Base-by-base conservation (phyloP, 179 eudicot species). In the Drosera spatulata region DNA sequence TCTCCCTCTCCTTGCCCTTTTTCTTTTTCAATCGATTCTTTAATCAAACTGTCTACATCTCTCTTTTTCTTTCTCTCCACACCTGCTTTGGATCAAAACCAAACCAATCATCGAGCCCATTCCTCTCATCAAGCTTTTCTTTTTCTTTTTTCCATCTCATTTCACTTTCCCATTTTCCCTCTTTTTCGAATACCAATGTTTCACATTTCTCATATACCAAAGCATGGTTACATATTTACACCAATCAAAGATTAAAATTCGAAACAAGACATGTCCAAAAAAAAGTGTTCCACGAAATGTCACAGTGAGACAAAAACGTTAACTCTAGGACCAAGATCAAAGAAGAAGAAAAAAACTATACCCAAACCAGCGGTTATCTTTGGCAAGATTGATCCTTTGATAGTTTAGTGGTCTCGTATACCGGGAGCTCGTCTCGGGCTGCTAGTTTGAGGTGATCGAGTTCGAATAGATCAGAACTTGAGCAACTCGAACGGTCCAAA, bases 391-490 rank as follows among this genome's bases (percentile, higher is more conserved):
- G 12, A 50, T 50, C 53, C n/a, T 56, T 56, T 10, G 14, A 45
- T 42, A 84, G 51, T 53, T 61, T 74, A 47, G 89, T 88, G 10
- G 86, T 81, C 72, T 79, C 87, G 61, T 88, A 87, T 7, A 87
- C 86, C 5, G 95, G 91, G 39, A 86, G 85, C 58, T 87, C 95
- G 15, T 74, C 81, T 10, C 68, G 50, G 37, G 75, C 84, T 39
- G 74, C 60, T 33, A 79, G 56, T 11, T 84, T 71, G 51, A 85
- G 77, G 71, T 88, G 90, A 72, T 88, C 94, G n/a, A 88, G 68
- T 73, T 88, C 96, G 59, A 88, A 88, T 46, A 88, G 63, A 73
- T 88, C 96, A 3, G 96, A 88, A 70, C 96, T 88, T 10, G 90
- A 71, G 50, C 86, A 86, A 75, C 88, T 88, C 9, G 69, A 64